Evolutionary conservation across 768 basidiomycete species (phyloP).

Genomic region (Leccinum longicurvipes): DNA sequence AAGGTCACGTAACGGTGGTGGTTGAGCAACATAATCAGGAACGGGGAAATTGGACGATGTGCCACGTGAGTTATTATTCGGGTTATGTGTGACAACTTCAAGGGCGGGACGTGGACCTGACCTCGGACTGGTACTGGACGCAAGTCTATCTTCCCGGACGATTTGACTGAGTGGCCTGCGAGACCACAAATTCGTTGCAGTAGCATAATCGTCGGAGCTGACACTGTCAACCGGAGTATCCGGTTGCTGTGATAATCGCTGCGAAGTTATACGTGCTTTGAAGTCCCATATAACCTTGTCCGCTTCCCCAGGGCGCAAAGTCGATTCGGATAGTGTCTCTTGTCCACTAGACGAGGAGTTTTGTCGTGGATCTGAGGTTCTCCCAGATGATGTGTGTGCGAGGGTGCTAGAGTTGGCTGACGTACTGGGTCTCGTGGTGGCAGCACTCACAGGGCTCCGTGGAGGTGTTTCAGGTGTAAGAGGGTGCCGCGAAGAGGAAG

Average conservation of each 20-base stretch:
- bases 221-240: conserved; percentile 20
- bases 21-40: conserved; percentile 13
- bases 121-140: conserved; percentile 13
- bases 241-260: conserved; percentile 14
- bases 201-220: conserved; percentile 29
- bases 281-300: conserved; percentile 32
- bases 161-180: conserved; percentile 31
- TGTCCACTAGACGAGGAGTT: conserved; percentile 29
- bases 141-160: conserved; percentile 17
- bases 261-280: conserved; percentile 17
- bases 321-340: conserved; percentile 33
- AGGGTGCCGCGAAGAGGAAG: conserved; percentile 24
- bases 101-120: conserved; percentile 28
- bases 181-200: conserved; percentile 32
- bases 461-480: conserved; percentile 52
- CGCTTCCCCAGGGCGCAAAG: conserved; percentile 31
- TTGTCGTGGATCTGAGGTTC: conserved; percentile 24
- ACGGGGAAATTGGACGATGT: conserved; percentile 20
- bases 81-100: conserved; percentile 29
- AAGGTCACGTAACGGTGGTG: conserved; percentile 12
- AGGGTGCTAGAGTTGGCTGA: conserved; percentile 30
- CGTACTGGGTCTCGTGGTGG: conserved; percentile 40
- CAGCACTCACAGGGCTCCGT: conserved; percentile 59
- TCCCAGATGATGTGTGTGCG: conserved; percentile 28
- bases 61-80: conserved; percentile 13